A percentile compares a stretch with the other conserved stretches of the same genome.
Evolutionary conservation across 2,329 filamentous ascomycete genomes (phyloP).

Genomic region (Leptographium wingfieldii): DNA sequence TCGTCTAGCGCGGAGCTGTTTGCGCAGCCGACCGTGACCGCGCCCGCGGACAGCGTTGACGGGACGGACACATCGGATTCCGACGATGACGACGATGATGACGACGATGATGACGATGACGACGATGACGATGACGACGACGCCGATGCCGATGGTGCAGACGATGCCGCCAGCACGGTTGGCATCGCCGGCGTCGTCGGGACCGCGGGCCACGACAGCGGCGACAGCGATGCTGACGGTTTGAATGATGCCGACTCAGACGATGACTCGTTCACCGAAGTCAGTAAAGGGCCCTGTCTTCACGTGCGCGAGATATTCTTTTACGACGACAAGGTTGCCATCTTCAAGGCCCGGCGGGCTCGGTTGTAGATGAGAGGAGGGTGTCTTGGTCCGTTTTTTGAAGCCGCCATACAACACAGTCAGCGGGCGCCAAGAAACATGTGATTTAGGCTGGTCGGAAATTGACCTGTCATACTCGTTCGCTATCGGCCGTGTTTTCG

Average conservation of each 20-base stretch:
- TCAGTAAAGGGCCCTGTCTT: conserved; percentile 30
- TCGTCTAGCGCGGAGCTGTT: conserved; percentile 11
- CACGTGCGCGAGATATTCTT: conserved; percentile 67
- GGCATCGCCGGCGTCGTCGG: background rate
- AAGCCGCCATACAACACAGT: background rate
- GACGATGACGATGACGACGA: conserved; percentile 32
- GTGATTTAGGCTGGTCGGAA: too few relatives aligned
- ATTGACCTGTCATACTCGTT: too few relatives aligned
- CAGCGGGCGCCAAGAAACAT: background rate
- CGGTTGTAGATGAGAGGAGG: conserved; percentile 19
- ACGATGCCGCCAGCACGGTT: conserved; percentile 22
- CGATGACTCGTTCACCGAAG: conserved; percentile 35
- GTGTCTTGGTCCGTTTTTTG: background rate
- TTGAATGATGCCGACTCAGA: conserved; percentile 6
- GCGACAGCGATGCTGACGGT: conserved; percentile 10
- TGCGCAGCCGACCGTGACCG: conserved; percentile 13
- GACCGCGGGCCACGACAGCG: conserved; percentile 18
- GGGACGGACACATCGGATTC: conserved; percentile 7
- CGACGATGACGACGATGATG: conserved; percentile 34
- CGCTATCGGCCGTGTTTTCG: too few relatives aligned
- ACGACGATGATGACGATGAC: conserved; percentile 33
- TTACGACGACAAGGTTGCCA: conserved; percentile 71
- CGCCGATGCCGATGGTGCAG: conserved; percentile 25
- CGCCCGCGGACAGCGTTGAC: conserved; percentile 13
- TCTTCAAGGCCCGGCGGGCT: conserved; percentile 65